Evolutionary conservation across 768 basidiomycete genomes (phyloP).

Genomic region (Paxillus rubicundulus): DNA sequence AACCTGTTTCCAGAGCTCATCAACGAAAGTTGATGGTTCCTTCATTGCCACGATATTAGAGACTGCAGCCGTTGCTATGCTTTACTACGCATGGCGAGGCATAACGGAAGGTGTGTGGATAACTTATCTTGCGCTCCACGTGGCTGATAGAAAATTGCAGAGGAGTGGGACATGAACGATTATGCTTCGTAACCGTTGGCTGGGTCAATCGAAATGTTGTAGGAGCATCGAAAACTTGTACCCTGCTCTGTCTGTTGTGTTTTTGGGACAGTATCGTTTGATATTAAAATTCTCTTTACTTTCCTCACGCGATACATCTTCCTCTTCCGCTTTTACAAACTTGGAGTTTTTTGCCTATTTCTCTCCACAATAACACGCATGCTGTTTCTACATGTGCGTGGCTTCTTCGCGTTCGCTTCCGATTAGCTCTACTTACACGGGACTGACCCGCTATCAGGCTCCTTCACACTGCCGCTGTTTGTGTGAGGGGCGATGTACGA

Average conservation of each 20-base stretch:
- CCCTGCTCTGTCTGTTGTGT: constrained; percentile 9
- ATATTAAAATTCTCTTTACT: constrained; percentile 3
- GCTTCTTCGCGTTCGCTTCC: neutral
- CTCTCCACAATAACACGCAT: no score
- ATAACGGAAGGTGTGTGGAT: constrained; percentile 77
- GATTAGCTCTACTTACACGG: neutral
- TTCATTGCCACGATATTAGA: constrained; percentile 86
- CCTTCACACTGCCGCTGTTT: no score
- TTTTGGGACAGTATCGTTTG: constrained; percentile 2
- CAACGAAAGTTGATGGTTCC: constrained; percentile 75
- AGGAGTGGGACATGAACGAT: constrained; percentile 54
- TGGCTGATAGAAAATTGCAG: constrained; percentile 22
- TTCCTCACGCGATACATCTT: constrained; percentile 8
- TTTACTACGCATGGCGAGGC: constrained; percentile 82
- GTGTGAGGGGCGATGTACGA: no score
- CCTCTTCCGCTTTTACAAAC: neutral
- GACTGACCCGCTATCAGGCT: no score
- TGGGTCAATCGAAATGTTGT: neutral
- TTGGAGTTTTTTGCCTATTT: neutral
- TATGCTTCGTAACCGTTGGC: constrained; percentile 35
- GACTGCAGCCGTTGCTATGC: constrained; percentile 61
- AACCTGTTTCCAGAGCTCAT: constrained; percentile 49
- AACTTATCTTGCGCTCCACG: neutral
- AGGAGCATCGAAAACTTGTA: constrained; percentile 7
- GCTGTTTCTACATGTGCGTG: neutral